Percentiles rank a stretch among this genome's conserved stretches.
Conservation (phyloP, 345 rosid genomes). For the Gossypioides kirkii region DNA sequence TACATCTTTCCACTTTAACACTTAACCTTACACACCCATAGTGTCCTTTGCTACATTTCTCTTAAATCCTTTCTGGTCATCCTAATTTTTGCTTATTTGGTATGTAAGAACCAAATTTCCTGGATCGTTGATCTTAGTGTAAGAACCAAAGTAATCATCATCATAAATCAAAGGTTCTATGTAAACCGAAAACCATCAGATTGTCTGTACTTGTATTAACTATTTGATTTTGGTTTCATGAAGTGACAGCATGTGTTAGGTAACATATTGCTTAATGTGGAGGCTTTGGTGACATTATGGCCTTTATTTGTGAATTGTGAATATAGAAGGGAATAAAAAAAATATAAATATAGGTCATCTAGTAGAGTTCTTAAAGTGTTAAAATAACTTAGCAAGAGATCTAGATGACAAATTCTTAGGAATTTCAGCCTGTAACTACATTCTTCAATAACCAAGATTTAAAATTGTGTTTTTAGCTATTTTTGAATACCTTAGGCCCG, state of each 20-base stretch:
- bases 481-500: background rate
- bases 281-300: background rate
- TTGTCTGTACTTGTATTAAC: background rate
- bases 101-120: background rate
- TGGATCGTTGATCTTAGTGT: background rate
- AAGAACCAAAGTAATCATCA: background rate
- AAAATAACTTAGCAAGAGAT: background rate
- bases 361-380: background rate
- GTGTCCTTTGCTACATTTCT: background rate
- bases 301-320: background rate
- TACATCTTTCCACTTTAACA: too few species aligned
- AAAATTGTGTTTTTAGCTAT: background rate
- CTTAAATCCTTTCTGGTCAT: background rate
- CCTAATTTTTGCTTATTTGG: background rate
- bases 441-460: background rate
- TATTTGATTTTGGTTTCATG: background rate
- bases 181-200: background rate
- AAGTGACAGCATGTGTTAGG: background rate
- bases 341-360: background rate
- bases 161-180: background rate
- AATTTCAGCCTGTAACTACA: background rate
- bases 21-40: too few species aligned
- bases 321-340: background rate
- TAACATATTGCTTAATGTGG: slow-evolving; percentile 1
- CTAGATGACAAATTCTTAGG: background rate